Conservation (phyloP, 345 rosid genomes). For the Acer saccharum region DNA sequence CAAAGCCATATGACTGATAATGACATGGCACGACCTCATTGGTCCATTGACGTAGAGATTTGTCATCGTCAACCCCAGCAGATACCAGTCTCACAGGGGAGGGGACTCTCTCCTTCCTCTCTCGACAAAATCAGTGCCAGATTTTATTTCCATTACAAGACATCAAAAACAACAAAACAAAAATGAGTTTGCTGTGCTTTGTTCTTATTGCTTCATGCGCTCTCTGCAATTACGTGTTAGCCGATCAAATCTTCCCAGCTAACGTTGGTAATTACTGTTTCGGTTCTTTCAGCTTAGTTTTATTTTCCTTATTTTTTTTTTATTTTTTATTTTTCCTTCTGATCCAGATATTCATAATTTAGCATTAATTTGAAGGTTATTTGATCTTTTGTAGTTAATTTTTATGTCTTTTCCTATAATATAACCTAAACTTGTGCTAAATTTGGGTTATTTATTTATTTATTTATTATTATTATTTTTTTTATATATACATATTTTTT, state of each 20-base stretch:
- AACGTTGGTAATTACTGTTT: slow-evolving; percentile 48
- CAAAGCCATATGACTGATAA: no score
- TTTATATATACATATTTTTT: no score
- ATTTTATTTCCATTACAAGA: background rate
- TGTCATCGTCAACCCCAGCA: background rate
- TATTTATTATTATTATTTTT: no score
- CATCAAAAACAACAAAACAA: slow-evolving; percentile 1
- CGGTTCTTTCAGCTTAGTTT: background rate
- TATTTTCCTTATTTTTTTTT: background rate
- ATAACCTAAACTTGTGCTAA: background rate
- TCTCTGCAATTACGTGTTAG: slow-evolving; percentile 35
- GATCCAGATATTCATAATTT: background rate
- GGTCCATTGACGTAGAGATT: slow-evolving; percentile 12
- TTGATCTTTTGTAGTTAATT: background rate
- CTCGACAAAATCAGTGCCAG: background rate
- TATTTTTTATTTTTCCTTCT: no score
- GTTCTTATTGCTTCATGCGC: slow-evolving; percentile 23
- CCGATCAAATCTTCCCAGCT: slow-evolving; percentile 72
- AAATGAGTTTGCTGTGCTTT: slow-evolving; percentile 25
- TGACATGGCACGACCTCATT: slow-evolving; percentile 27
- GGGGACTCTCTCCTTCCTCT: background rate
- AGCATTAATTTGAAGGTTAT: background rate
- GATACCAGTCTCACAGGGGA: background rate
- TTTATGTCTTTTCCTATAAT: background rate
- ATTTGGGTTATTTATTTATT: background rate